Evolutionary conservation across 116 monocot genomes (phyloP).

Genomic region (Dioscorea cayenensis): DNA sequence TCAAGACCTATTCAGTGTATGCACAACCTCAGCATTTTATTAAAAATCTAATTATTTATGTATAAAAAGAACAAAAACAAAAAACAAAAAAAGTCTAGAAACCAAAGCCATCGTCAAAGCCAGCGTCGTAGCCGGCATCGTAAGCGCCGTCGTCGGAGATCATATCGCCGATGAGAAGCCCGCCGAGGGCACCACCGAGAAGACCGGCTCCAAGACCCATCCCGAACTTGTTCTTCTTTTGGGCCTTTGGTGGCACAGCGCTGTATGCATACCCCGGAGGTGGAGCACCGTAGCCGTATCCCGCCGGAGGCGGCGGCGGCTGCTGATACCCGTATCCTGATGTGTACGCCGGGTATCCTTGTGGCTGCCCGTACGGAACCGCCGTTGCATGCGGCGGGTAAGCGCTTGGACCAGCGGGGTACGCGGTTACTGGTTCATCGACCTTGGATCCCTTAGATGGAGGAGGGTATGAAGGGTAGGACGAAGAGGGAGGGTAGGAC

Average conservation of each 20-base stretch:
- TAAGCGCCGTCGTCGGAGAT: conserved; percentile 31
- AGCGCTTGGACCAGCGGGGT: conserved; percentile 20
- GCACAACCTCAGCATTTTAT: no score
- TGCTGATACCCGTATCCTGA: conserved; percentile 1
- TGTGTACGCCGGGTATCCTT: background rate
- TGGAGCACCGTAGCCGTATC: conserved; percentile 13
- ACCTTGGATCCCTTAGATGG: conserved; percentile 12
- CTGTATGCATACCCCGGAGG: conserved; percentile 11
- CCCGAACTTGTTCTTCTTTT: conserved; percentile 41
- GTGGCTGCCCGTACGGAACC: background rate
- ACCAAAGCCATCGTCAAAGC: conserved; percentile 35
- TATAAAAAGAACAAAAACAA: no score
- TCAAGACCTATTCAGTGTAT: no score
- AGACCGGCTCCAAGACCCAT: conserved; percentile 54
- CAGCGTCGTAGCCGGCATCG: conserved; percentile 39
- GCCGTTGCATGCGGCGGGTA: conserved; percentile 9
- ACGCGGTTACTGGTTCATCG: conserved; percentile 38
- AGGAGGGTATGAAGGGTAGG: conserved; percentile 5
- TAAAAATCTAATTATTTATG: no score
- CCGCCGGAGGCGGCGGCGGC: background rate
- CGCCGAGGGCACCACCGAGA: conserved; percentile 63
- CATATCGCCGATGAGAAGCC: conserved; percentile 56
- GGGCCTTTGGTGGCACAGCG: conserved; percentile 16
- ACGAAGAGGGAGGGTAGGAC: background rate
- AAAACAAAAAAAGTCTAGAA: conserved; percentile 17